A percentile compares a stretch with the other conserved stretches of the same genome.
Evolutionary conservation across 257 asterid species (phyloP).

Genomic region (Lantana camara): DNA sequence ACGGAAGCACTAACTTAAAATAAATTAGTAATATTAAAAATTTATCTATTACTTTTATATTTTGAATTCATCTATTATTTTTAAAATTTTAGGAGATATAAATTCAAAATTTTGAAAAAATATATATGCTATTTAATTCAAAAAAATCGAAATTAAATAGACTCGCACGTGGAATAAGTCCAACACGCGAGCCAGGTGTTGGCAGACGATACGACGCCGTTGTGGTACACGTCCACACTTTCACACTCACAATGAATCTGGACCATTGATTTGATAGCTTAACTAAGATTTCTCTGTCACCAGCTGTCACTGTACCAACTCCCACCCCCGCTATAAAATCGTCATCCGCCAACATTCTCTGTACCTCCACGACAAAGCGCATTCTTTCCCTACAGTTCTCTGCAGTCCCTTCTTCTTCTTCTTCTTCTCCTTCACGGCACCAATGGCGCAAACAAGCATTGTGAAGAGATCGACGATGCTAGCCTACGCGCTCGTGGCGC

Average conservation of each 20-base stretch:
- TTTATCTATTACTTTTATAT: too few species aligned
- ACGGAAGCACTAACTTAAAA: too few species aligned
- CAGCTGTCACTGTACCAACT: constrained; percentile 39
- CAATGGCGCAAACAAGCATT: constrained; percentile 55
- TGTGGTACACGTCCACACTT: constrained; percentile 23
- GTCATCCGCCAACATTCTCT: not conserved
- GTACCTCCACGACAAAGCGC: not conserved
- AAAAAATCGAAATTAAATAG: too few species aligned
- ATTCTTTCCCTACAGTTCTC: not conserved
- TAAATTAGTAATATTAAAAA: too few species aligned
- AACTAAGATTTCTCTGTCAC: constrained; percentile 29
- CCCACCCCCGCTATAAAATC: constrained; percentile 24
- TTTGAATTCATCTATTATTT: too few species aligned
- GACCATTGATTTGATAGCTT: not conserved
- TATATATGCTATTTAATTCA: too few species aligned
- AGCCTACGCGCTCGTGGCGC: constrained; percentile 31
- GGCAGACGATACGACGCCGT: constrained; percentile 29
- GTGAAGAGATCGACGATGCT: constrained; percentile 28
- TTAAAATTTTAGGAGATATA: too few species aligned
- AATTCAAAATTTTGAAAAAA: too few species aligned
- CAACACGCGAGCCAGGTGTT: constrained; percentile 16
- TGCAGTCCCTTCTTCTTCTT: not conserved
- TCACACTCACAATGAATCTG: constrained; percentile 1
- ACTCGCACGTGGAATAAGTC: too few species aligned
- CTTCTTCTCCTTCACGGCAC: too few species aligned